These are phyloP conservation scores for Phytophthora meadii DNA, from an alignment of 352 stramenopile species.

Conservation along the genomic window DNA sequence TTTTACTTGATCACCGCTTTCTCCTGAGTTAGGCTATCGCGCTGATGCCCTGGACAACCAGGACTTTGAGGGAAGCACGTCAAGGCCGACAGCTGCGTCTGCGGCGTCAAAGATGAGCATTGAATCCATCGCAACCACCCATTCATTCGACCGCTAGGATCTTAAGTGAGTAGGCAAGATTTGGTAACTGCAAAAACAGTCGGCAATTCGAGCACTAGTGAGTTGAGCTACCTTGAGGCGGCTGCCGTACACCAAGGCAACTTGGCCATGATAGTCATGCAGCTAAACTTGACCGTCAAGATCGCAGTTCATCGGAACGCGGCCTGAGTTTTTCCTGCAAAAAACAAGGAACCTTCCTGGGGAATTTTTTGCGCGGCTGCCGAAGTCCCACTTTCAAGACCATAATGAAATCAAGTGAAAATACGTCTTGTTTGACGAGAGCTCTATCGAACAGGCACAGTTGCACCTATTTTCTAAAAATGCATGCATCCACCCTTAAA, in stretches of 20 bases:
- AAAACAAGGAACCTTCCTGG: conserved; percentile 21
- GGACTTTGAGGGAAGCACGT: conserved; percentile 18
- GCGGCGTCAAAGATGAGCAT: conserved; percentile 30
- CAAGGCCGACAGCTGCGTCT: conserved; percentile 25
- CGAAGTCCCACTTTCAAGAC: conserved; percentile 24
- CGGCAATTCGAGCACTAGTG: neutral
- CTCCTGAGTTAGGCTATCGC: conserved; percentile 38
- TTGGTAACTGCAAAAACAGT: no score
- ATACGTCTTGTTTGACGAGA: conserved; percentile 24
- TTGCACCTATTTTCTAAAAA: conserved; percentile 14
- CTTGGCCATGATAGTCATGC: neutral
- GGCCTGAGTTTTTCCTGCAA: conserved; percentile 21
- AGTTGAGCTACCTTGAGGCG: neutral
- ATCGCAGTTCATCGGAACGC: conserved; percentile 2
- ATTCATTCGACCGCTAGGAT: neutral
- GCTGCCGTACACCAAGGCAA: neutral
- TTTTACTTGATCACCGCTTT: no score
- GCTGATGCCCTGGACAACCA: neutral
- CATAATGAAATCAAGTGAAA: conserved; percentile 25
- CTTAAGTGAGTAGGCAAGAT: neutral
- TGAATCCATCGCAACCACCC: conserved; percentile 18
- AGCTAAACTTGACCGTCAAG: neutral
- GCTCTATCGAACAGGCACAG: conserved; percentile 20
- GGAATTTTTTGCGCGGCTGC: conserved; percentile 36
- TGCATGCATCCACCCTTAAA: neutral